These are phyloP conservation scores for Fusarium brevicatenulatum DNA, from an alignment of 2,329 filamentous ascomycete species.

Conservation along the genomic window DNA sequence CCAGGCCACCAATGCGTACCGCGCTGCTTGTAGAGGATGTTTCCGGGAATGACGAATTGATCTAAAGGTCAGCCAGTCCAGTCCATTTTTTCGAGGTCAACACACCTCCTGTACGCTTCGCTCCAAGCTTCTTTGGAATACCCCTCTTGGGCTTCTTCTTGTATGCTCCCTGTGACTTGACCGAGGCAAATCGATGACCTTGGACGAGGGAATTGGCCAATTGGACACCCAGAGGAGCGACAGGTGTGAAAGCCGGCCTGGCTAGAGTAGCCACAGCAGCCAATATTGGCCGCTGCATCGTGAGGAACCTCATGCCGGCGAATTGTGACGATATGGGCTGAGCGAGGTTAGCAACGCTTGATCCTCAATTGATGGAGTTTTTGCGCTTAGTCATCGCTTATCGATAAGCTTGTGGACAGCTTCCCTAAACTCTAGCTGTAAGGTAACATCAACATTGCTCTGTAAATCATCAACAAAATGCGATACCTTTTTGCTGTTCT, in stretches of 20 bases:
- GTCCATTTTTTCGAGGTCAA: conserved; percentile 15
- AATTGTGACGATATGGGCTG: conserved; percentile 49
- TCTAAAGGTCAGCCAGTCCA: conserved; percentile 59
- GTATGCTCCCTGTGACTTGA: conserved; percentile 74
- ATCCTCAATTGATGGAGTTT: conserved; percentile 41
- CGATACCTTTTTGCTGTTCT: conserved; percentile 58
- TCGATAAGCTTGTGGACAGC: conserved; percentile 47
- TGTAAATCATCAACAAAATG: conserved; percentile 41
- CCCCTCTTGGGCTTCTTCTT: conserved; percentile 71
- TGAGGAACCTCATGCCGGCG: conserved; percentile 58
- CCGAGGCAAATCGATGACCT: conserved; percentile 65
- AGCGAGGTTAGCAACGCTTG: conserved; percentile 38
- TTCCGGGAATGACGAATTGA: conserved; percentile 93
- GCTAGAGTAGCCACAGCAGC: conserved; percentile 51
- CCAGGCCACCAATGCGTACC: conserved; percentile 95
- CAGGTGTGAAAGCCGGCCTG: conserved; percentile 38
- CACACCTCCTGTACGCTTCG: conserved; percentile 89
- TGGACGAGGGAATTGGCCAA: conserved; percentile 56
- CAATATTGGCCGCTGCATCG: conserved; percentile 58
- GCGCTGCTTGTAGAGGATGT: conserved; percentile 97
- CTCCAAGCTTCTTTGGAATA: conserved; percentile 85
- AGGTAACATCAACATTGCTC: neutral
- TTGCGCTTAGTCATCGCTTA: conserved; percentile 46
- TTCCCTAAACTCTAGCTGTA: conserved; percentile 17
- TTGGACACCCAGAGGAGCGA: conserved; percentile 42